phyloP scores from a whole-genome alignment of 2,329 filamentous ascomycete species.

The Diaporthe vaccinii region DNA sequence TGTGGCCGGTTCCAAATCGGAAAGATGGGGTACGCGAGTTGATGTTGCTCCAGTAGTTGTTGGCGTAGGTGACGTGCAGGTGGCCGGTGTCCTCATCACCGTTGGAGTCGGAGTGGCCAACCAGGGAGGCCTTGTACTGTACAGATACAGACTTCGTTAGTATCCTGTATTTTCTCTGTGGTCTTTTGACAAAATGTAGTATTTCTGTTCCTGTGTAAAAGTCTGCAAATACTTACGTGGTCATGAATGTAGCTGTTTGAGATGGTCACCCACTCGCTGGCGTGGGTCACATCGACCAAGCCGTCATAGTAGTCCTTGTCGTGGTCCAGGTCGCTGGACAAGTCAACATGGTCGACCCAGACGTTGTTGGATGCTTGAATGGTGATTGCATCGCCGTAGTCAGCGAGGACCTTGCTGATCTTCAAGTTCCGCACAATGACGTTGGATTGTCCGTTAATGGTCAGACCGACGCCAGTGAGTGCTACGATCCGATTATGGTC shows the following conservation, averaged over 20 bases:
- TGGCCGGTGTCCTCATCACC: constrained; percentile 70
- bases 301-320: constrained; percentile 81
- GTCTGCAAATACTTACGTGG: constrained; percentile 52
- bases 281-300: constrained; percentile 74
- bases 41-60: constrained; percentile 74
- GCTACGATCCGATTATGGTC: not conserved
- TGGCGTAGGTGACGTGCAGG: constrained; percentile 74
- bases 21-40: constrained; percentile 74
- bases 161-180: no score
- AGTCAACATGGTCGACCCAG: constrained; percentile 78
- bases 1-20: constrained; percentile 76
- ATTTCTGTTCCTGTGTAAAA: no score
- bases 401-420: constrained; percentile 68
- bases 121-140: constrained; percentile 67
- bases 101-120: constrained; percentile 73
- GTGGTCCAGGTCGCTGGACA: constrained; percentile 69
- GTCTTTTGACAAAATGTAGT: not conserved
- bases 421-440: constrained; percentile 74
- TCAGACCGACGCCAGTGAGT: constrained; percentile 63
- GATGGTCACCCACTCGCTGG: constrained; percentile 70
- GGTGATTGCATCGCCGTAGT: constrained; percentile 71
- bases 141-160: not conserved
- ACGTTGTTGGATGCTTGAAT: constrained; percentile 70
- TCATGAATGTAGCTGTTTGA: constrained; percentile 60
- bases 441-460: constrained; percentile 66